Evolutionary conservation across 2,329 filamentous ascomycete species (phyloP), one percentile per base, ranked within the genome.

Genomic region (Epichloe aotearoae): DNA sequence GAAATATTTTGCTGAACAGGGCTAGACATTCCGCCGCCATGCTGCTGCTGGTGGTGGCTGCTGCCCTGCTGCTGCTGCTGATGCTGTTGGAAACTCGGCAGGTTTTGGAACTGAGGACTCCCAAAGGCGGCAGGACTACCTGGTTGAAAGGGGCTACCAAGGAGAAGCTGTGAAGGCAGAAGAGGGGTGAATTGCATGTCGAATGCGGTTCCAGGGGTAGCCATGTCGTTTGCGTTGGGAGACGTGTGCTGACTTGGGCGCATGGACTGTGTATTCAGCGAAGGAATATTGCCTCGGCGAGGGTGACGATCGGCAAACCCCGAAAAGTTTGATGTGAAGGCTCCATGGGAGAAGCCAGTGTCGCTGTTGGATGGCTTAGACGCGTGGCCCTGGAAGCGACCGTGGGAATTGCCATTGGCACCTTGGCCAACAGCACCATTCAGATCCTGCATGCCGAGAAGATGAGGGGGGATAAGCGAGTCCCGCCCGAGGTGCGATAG

Each of bases 141-240:
- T 14, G 93, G 89, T 70, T 97, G 93, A 71, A 97, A 97, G 17
- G 93, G 93, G 68, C 89, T 96, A 46, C 93, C 93, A 47, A 97
- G 84, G 26, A 98, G 81, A 60, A 98, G 76, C 70, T 96, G 88
- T 36, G 91, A 97, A 37, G 93, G 93, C 38, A 98, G 80, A 57
- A 98, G 78, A 57, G 93, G 91, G 11, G 93, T 96, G 69, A 96
- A 97, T 71, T 97, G 93, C 91, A 97, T 96, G 64, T 97, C 93
- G 64, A 89, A 95, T 42, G 80, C 88, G 49, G 88, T 91, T 42
- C 86, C 89, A 15, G 93, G 90, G 23, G 86, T 91, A 58, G 85
- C 76, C 80, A 95, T 81, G 57, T 95, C 89, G 60, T 77, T 79
- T 53, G 71, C 73, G 65, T 76, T 80, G 61, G 78, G 76, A 38